Evolutionary conservation across 768 basidiomycete species (phyloP).

Genomic region (Mycena haematopus): DNA sequence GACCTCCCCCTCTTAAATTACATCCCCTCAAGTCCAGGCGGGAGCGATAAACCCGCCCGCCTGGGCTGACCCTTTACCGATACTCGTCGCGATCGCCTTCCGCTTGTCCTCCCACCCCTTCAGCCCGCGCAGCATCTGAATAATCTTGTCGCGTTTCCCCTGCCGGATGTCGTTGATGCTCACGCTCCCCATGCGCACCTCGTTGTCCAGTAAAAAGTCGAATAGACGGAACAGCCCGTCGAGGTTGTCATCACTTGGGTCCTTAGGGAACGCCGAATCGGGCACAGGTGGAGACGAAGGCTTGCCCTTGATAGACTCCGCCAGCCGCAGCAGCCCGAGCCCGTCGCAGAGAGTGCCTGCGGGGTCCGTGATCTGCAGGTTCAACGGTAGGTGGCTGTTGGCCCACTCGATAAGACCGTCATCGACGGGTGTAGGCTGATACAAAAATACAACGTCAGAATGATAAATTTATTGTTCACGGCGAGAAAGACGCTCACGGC

Average conservation of each 20-base stretch:
- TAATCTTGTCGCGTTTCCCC: slow-evolving; percentile 81
- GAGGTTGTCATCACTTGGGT: slow-evolving; percentile 75
- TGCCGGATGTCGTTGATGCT: slow-evolving; percentile 93
- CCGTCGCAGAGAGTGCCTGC: slow-evolving; percentile 62
- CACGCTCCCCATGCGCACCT: slow-evolving; percentile 88
- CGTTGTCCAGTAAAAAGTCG: slow-evolving; percentile 92
- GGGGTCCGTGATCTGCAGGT: slow-evolving; percentile 61
- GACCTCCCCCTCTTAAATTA: not conserved
- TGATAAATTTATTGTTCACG: not conserved
- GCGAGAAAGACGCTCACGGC: slow-evolving; percentile 27
- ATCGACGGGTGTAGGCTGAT: slow-evolving; percentile 45
- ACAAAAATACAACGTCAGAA: slow-evolving; percentile 8
- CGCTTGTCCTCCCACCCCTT: slow-evolving; percentile 85
- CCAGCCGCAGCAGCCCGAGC: slow-evolving; percentile 81
- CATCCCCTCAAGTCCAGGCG: slow-evolving; percentile 18
- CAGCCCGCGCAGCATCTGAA: slow-evolving; percentile 78
- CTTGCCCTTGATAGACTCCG: slow-evolving; percentile 78
- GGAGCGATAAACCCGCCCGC: slow-evolving; percentile 46
- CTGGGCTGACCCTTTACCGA: slow-evolving; percentile 50
- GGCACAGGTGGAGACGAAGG: slow-evolving; percentile 73
- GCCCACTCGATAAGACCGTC: slow-evolving; percentile 83
- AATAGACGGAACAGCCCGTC: slow-evolving; percentile 89
- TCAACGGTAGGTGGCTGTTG: slow-evolving; percentile 78
- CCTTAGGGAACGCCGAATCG: slow-evolving; percentile 78
- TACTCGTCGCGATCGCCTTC: slow-evolving; percentile 56